Evolutionary conservation across 768 basidiomycete species (phyloP).

Genomic region (Pisolithus orientalis): DNA sequence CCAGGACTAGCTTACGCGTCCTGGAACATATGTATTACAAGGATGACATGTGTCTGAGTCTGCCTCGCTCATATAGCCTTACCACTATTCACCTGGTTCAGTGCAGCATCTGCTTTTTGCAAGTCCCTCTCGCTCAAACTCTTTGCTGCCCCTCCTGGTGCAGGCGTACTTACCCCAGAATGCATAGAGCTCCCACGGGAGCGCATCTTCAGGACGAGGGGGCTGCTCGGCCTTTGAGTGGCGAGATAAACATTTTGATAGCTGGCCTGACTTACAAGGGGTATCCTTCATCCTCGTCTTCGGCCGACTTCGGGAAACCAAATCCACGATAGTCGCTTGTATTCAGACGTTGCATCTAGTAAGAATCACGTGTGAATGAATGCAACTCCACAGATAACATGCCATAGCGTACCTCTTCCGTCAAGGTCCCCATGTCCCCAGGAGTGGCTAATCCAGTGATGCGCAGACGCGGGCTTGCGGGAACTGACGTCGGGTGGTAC

Average conservation of each 20-base stretch:
- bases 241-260: not conserved
- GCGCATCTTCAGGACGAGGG: slow-evolving; percentile 84
- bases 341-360: slow-evolving; percentile 76
- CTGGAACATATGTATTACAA: too few species aligned
- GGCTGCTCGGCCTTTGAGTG: slow-evolving; percentile 40
- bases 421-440: slow-evolving; percentile 86
- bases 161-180: slow-evolving; percentile 78
- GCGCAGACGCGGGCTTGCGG: slow-evolving; percentile 80
- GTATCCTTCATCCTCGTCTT: slow-evolving; percentile 89
- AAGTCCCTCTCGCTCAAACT: slow-evolving; percentile 87
- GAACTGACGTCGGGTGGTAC: slow-evolving; percentile 68
- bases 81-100: slow-evolving; percentile 49
- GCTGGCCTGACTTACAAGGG: slow-evolving; percentile 61
- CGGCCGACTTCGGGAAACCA: slow-evolving; percentile 49
- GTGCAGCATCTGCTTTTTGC: slow-evolving; percentile 79
- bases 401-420: slow-evolving; percentile 57
- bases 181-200: slow-evolving; percentile 74
- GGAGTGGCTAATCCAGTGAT: slow-evolving; percentile 79
- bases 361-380: slow-evolving; percentile 1
- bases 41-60: too few species aligned
- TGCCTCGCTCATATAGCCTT: not conserved
- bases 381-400: not conserved
- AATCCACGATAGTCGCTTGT: slow-evolving; percentile 79
- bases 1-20: too few species aligned
- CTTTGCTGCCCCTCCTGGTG: slow-evolving; percentile 62